These are phyloP conservation scores for Hydnum rufescens DNA, from an alignment of 768 basidiomycete species.

Conservation along the genomic window DNA sequence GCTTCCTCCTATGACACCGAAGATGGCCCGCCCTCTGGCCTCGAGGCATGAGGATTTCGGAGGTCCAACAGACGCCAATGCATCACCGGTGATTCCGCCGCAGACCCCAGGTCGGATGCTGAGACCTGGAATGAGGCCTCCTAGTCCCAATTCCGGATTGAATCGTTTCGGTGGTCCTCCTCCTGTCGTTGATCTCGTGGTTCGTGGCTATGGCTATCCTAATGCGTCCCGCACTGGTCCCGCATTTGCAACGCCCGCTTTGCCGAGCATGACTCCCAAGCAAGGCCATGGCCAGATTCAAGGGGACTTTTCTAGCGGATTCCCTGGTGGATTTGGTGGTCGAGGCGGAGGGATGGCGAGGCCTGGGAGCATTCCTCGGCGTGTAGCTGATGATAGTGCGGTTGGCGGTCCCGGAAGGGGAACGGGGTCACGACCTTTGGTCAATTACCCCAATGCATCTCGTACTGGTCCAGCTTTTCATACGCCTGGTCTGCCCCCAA, in stretches of 20 bases:
- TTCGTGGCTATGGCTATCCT: not conserved
- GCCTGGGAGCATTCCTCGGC: no score
- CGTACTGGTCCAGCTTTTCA: no score
- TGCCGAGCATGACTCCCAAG: not conserved
- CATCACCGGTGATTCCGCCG: not conserved
- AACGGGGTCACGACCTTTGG: no score
- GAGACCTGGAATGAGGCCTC: not conserved
- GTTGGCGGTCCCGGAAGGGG: no score
- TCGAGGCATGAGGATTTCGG: not conserved
- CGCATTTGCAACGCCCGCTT: not conserved
- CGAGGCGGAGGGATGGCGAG: no score
- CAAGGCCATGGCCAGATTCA: no score
- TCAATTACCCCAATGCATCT: no score
- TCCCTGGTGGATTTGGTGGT: no score
- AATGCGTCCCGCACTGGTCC: not conserved
- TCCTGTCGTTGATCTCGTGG: not conserved
- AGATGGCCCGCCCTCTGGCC: not conserved
- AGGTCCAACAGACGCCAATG: not conserved
- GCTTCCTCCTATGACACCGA: not conserved
- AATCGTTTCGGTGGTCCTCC: not conserved
- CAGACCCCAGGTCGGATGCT: not conserved
- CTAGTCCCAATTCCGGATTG: not conserved
- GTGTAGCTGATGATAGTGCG: no score
- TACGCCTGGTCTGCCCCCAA: no score
- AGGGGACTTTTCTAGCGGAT: no score